Evolutionary conservation across 305 asterid species (phyloP), one percentile per base, ranked within the genome.

Genomic region (Ilex paraguariensis): DNA sequence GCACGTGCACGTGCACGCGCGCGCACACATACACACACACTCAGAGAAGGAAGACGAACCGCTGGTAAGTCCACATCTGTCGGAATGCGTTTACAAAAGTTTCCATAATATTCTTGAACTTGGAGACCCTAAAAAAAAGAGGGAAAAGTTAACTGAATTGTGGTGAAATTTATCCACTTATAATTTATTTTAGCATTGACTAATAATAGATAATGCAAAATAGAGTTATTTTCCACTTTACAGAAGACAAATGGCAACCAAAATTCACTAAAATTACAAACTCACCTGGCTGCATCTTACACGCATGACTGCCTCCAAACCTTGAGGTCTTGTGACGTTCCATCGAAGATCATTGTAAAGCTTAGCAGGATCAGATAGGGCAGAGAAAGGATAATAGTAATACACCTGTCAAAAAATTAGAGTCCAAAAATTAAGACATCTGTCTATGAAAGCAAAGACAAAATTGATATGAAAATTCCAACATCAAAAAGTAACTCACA

Each of bases 231-330:
- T 36, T 36, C 28, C 28, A 36, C 57, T 62, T 31, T 40, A 55
- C 48, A 46, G 21, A 40, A 3, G 42, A 52, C 57, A 52, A 33
- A 14, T 21, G 13, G 64, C 57, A 46, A 13, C 51, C 51, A 59
- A 66, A 70, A 54, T 56, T 66, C 31, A 44, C 36, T 56, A 66
- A 72, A 51, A 53, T 17, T 13, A 64, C 59, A 69, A 71, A 65
- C 77, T 68, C 73, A 88, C 99, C 94, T 86, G 89, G 84, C 99
- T 94, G 88, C 99, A 88, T 75, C 99, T 87, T 66, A 94, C 97
- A 75, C 99, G 99, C 99, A 94, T 94, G 66, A 94, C 99, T 12
- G 99, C 97, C 77, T 94, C 99, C 72, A 86, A 87, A 63, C 98
- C 99, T 82, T 94, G 98, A 21, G 98, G 97, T 81, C 99, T 88